Percentiles rank a stretch among this genome's conserved stretches.
phyloP scores from a whole-genome alignment of 495 filamentous ascomycete genomes.

The Xylaria acuta region DNA sequence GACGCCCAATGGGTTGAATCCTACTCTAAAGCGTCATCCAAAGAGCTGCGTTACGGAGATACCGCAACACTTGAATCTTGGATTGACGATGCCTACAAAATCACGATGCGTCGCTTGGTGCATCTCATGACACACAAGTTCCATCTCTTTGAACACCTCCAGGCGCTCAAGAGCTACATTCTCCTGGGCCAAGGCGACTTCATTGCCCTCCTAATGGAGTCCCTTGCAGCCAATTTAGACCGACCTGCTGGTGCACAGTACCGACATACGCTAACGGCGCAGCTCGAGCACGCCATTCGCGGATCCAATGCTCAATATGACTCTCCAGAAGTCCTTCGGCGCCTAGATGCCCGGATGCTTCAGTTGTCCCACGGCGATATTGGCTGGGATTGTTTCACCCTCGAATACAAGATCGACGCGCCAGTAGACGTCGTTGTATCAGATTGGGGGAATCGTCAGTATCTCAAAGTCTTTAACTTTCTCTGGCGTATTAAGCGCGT shows the following conservation, averaged over 20 bases:
- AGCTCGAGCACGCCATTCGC: slow-evolving; percentile 96
- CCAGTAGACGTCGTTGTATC: slow-evolving; percentile 98
- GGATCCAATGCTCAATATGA: slow-evolving; percentile 98
- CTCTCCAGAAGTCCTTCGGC: slow-evolving; percentile 85
- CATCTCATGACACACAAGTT: slow-evolving; percentile 93
- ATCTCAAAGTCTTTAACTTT: slow-evolving; percentile 99
- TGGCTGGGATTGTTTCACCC: slow-evolving; percentile 98
- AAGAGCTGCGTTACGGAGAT: slow-evolving; percentile 92
- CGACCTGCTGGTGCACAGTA: slow-evolving; percentile 95
- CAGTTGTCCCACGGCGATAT: slow-evolving; percentile 96
- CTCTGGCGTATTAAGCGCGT: slow-evolving; percentile 98
- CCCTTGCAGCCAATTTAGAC: slow-evolving; percentile 87
- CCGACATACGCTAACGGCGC: slow-evolving; percentile 92
- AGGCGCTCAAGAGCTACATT: slow-evolving; percentile 92
- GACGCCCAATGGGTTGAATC: slow-evolving; percentile 95
- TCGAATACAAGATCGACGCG: slow-evolving; percentile 98
- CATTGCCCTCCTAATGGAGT: slow-evolving; percentile 97
- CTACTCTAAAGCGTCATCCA: slow-evolving; percentile 93
- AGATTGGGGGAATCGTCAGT: slow-evolving; percentile 90
- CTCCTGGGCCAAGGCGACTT: slow-evolving; percentile 97
- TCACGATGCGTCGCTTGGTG: slow-evolving; percentile 95
- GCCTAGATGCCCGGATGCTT: slow-evolving; percentile 94
- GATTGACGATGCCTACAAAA: slow-evolving; percentile 97
- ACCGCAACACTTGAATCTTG: slow-evolving; percentile 88
- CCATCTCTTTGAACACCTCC: slow-evolving; percentile 88